Base-by-base conservation (phyloP, 306 rosid genomes). In the Quercus aquifolioides region DNA sequence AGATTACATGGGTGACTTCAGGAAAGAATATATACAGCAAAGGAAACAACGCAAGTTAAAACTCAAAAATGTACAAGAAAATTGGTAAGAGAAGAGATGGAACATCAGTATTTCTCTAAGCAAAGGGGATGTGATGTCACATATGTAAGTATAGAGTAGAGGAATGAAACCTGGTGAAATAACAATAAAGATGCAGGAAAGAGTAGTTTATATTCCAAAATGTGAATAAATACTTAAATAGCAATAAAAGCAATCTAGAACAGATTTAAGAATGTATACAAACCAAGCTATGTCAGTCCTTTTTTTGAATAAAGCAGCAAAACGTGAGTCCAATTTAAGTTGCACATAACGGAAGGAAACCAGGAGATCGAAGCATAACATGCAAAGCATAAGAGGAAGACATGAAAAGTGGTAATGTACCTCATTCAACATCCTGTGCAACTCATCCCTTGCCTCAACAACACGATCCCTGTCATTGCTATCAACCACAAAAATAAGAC, bases 341-440 rank as follows among this genome's bases (percentile, higher is more conserved):
- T 12, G 26, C 31, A 6, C 43, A n/a, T 9, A 10, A 19, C 4
- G 6, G 18, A 15, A 56, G 25, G 43, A 75, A 80, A 71, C 14
- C 26, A 12, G 25, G 30, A 78, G 31, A 77, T 19, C 68, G n/a
- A 46, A 62, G 30, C 55, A 77, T 2, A 20, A 78, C 33, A 80
- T 26, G 33, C 71, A 23, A 21, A 67, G 55, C 25, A 30, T 28
- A 64, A 30, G 55, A 41, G 5, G 82, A 12, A 74, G 43, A 77
- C 52, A 62, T 41, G n/a, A 35, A 79, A 31, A 59, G 51, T 38
- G 62, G 59, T 58, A 54, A 55, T 28, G 64, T 90, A 91, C 98
- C 97, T 92, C 98, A 80, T 94, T 94, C 92, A 94, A 86, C 98
- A 94, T 94, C 82, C 98, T 84, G 87, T 94, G 98, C 89, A 94